Evolutionary conservation across 495 filamentous ascomycete species (phyloP), one percentile per base, ranked within the genome.

Genomic region (Penicillium waksmanii): DNA sequence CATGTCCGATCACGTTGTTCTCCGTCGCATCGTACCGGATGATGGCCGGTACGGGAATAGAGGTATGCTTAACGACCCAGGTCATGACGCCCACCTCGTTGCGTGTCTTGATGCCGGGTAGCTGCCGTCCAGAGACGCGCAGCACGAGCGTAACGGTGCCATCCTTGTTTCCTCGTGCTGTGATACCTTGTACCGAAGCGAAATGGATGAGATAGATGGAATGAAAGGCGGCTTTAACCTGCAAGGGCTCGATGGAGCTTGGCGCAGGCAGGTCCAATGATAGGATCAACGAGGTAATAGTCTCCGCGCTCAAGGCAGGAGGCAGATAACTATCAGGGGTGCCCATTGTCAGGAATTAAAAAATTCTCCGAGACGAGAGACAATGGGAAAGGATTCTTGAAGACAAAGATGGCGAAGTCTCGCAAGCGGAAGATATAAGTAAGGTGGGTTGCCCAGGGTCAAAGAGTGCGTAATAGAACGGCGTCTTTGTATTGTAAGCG

Each of bases 81-180:
- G 40, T 51, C 70, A 77, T 73, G 5, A 69, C 62, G 11, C 58
- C 73, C 1, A 71, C 66, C 42, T 77, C 73, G 38, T 76, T 77
- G 12, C 13, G 34, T 3, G 72, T 76, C 56, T 76, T 76, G 56
- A 75, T 70, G 3, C 47, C n/a, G 2, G 73, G 73, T 3, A 72
- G 33, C 21, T 76, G 72, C 8, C 57, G 51, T 2, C 70, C 70
- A 10, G 75, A 67, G 7, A 76, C 64, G 17, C 75, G 67, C 10
- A 77, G 72, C 17, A 77, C 60, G 2, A 77, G 63, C 10, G 47
- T 57, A 11, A 59, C 19, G 13, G 56, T 51, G 49, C 57, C 60
- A 48, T 64, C 61, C 18, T 33, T 46, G 43, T 56, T 49, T 48
- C 4, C 31, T 35, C 54, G 54, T 36, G 43, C 54, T 36, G 43